These are phyloP conservation scores for Canavalia ensiformis DNA, from an alignment of 306 rosid species.

Conservation along the genomic window DNA sequence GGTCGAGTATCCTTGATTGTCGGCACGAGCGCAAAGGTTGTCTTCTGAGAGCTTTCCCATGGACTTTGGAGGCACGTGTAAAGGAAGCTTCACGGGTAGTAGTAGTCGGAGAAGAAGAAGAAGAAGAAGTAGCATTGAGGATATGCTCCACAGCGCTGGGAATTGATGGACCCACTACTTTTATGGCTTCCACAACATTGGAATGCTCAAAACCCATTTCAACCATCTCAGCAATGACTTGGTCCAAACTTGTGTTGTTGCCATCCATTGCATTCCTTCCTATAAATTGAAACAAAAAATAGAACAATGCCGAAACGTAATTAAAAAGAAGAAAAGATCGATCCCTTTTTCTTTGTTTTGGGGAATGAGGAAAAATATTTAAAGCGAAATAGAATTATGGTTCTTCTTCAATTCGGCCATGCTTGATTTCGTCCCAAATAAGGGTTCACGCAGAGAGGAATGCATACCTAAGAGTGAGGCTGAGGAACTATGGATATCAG, in stretches of 20 bases:
- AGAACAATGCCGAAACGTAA: background rate
- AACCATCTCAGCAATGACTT: conserved; percentile 64
- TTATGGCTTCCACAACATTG: conserved; percentile 55
- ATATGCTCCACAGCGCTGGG: conserved; percentile 62
- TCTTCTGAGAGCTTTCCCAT: conserved; percentile 47
- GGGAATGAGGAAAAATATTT: background rate
- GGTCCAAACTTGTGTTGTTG: conserved; percentile 48
- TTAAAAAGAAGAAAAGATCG: background rate
- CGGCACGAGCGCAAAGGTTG: conserved; percentile 45
- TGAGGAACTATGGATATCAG: background rate
- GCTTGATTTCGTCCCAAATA: background rate
- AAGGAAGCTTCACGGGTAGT: conserved; percentile 33
- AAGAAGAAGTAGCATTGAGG: conserved; percentile 35
- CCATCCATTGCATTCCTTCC: conserved; percentile 50
- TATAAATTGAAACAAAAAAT: background rate
- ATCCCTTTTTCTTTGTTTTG: background rate
- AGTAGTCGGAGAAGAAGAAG: background rate
- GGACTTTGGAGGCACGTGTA: conserved; percentile 44
- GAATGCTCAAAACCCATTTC: conserved; percentile 76
- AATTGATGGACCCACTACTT: conserved; percentile 63
- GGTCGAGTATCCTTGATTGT: conserved; percentile 76
- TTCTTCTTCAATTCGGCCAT: background rate
- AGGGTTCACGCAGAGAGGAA: background rate
- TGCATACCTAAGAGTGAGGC: background rate
- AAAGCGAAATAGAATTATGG: background rate